phyloP scores from a whole-genome alignment of 2,329 filamentous ascomycete genomes.

The Diaporthe citri region DNA sequence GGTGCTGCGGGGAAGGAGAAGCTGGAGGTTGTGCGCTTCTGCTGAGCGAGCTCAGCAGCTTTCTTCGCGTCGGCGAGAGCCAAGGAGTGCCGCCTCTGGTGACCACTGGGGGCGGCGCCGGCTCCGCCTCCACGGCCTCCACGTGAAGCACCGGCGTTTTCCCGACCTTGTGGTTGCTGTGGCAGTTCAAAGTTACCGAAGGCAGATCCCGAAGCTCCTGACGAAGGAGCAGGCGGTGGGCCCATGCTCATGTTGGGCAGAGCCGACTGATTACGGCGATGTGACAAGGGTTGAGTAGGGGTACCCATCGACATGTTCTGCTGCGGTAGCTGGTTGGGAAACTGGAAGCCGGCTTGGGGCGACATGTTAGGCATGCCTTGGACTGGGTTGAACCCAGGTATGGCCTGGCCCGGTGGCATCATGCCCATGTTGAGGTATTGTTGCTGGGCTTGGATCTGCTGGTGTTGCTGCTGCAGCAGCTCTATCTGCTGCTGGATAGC shows the following conservation, averaged over 20 bases:
- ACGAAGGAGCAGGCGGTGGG: slow-evolving; percentile 89
- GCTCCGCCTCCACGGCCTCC: slow-evolving; percentile 78
- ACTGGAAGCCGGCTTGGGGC: slow-evolving; percentile 88
- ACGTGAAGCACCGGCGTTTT: slow-evolving; percentile 73
- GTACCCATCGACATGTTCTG: slow-evolving; percentile 81
- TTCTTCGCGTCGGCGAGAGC: slow-evolving; percentile 97
- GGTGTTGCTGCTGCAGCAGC: slow-evolving; percentile 95
- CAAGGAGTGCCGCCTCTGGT: slow-evolving; percentile 93
- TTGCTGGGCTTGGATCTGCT: slow-evolving; percentile 96
- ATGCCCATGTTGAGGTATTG: slow-evolving; percentile 99
- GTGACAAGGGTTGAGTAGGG: slow-evolving; percentile 82
- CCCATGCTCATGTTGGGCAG: slow-evolving; percentile 93
- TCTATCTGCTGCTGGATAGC: slow-evolving; percentile 99
- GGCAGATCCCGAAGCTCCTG: slow-evolving; percentile 82
- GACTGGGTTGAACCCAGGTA: slow-evolving; percentile 82
- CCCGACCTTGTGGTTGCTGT: slow-evolving; percentile 68
- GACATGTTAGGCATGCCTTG: slow-evolving; percentile 85
- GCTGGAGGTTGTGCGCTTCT: slow-evolving; percentile 92
- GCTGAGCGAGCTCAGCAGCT: slow-evolving; percentile 94
- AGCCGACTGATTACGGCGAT: slow-evolving; percentile 98
- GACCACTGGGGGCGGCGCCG: slow-evolving; percentile 75
- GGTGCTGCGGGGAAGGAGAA: slow-evolving; percentile 93
- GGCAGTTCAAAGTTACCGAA: slow-evolving; percentile 85
- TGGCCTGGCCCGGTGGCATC: slow-evolving; percentile 83
- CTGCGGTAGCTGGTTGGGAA: slow-evolving; percentile 82